Percentiles rank a stretch among this genome's conserved stretches.
These are phyloP conservation scores for Boletus insuetus DNA, from an alignment of 768 basidiomycete species.

Conservation along the genomic window DNA sequence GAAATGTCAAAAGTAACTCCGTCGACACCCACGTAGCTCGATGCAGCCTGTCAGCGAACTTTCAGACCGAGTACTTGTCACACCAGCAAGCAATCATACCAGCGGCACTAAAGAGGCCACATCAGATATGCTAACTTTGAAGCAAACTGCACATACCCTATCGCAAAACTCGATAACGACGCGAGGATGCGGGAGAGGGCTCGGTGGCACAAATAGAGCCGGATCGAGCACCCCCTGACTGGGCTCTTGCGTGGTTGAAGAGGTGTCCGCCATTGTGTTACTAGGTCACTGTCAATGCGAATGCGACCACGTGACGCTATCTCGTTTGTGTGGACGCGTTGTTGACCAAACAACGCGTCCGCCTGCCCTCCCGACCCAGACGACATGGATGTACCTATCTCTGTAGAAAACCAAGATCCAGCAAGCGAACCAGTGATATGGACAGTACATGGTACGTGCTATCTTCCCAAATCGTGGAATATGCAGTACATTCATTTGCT, in stretches of 20 bases:
- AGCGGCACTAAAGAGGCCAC: conserved; percentile 59
- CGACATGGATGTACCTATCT: conserved; percentile 12
- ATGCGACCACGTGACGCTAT: conserved; percentile 33
- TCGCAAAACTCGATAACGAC: conserved; percentile 94
- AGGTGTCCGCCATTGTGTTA: conserved; percentile 25
- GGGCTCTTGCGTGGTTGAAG: conserved; percentile 3
- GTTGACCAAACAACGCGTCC: conserved; percentile 33
- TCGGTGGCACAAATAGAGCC: conserved; percentile 56
- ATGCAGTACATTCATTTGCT: neutral
- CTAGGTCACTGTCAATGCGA: neutral
- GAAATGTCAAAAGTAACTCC: conserved; percentile 88
- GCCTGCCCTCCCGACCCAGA: conserved; percentile 1
- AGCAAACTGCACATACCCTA: conserved; percentile 50
- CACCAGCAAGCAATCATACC: conserved; percentile 44
- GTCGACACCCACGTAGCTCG: conserved; percentile 93
- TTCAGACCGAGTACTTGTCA: neutral
- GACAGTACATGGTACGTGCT: conserved; percentile 63
- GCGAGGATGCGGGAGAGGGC: conserved; percentile 44
- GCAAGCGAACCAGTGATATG: conserved; percentile 37
- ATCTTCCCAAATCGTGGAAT: neutral
- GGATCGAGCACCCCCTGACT: conserved; percentile 38
- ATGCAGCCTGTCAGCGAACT: conserved; percentile 62
- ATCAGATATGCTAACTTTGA: conserved; percentile 1
- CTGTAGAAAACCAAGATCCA: neutral
- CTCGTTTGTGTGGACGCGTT: conserved; percentile 49